Evolutionary conservation across 176 grass and related monocot species (phyloP).

Genomic region (sorghum (Sorghum bicolor)): DNA sequence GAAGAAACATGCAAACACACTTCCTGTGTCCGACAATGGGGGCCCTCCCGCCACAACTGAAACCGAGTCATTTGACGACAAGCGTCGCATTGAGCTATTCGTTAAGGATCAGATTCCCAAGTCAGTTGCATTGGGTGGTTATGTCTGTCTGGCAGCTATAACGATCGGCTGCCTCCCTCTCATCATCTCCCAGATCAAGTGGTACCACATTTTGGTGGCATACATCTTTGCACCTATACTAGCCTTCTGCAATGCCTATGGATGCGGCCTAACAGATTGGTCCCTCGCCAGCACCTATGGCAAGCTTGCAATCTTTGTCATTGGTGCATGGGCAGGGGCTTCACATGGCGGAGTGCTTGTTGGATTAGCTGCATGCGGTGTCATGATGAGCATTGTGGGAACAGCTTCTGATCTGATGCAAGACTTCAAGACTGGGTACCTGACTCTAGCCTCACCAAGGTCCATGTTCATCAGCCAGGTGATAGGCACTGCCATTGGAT

Average conservation of each 20-base stretch:
- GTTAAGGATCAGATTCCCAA: slow-evolving; percentile 67
- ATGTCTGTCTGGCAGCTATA: slow-evolving; percentile 38
- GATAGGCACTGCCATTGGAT: slow-evolving; percentile 50
- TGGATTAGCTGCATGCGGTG: slow-evolving; percentile 51
- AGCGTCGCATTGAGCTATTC: slow-evolving; percentile 57
- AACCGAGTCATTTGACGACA: slow-evolving; percentile 56
- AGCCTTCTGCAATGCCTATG: slow-evolving; percentile 13
- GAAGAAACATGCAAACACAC: slow-evolving; percentile 14
- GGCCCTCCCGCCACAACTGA: background rate
- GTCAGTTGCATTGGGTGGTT: slow-evolving; percentile 44
- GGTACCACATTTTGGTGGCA: slow-evolving; percentile 8
- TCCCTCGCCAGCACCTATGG: slow-evolving; percentile 70
- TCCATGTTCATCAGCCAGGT: slow-evolving; percentile 74
- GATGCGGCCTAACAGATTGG: slow-evolving; percentile 73
- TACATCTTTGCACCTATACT: slow-evolving; percentile 8
- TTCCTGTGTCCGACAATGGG: slow-evolving; percentile 45
- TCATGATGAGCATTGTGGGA: slow-evolving; percentile 67
- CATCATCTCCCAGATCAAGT: slow-evolving; percentile 38
- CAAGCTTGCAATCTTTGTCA: slow-evolving; percentile 75
- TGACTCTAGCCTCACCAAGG: slow-evolving; percentile 56
- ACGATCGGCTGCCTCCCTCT: slow-evolving; percentile 47
- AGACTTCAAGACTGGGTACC: slow-evolving; percentile 69
- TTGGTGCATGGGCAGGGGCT: slow-evolving; percentile 71
- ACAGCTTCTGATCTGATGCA: slow-evolving; percentile 72
- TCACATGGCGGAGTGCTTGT: slow-evolving; percentile 50